These are phyloP conservation scores for Sporothrix luriei DNA, from an alignment of 2,329 filamentous ascomycete species.

Conservation along the genomic window DNA sequence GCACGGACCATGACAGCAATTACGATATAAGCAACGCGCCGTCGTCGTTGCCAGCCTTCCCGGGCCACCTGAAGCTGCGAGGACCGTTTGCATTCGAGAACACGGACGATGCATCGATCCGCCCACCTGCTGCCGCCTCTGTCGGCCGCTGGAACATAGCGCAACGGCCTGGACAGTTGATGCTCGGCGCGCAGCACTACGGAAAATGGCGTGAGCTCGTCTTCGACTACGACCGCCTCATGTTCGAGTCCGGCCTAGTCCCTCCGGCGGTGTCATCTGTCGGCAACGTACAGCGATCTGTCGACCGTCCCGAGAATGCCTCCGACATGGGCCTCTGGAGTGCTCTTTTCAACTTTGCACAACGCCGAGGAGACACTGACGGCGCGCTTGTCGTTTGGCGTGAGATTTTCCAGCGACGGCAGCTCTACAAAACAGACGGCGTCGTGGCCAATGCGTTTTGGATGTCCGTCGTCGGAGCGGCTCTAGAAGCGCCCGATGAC, in stretches of 20 bases:
- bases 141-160: neutral
- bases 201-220: slow-evolving; percentile 40
- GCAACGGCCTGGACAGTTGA: slow-evolving; percentile 8
- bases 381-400: slow-evolving; percentile 40
- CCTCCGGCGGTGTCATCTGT: neutral
- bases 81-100: slow-evolving; percentile 24
- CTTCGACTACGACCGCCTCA: slow-evolving; percentile 38
- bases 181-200: slow-evolving; percentile 35
- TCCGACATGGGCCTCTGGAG: slow-evolving; percentile 42
- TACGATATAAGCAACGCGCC: neutral
- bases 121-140: neutral
- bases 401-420: slow-evolving; percentile 37
- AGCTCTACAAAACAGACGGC: slow-evolving; percentile 38
- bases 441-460: slow-evolving; percentile 40
- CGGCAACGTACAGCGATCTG: slow-evolving; percentile 31
- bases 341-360: slow-evolving; percentile 42
- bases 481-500: slow-evolving; percentile 42
- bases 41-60: neutral
- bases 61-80: slow-evolving; percentile 33
- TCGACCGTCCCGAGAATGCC: slow-evolving; percentile 40
- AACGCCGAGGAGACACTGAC: slow-evolving; percentile 37
- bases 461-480: slow-evolving; percentile 42
- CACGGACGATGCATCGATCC: neutral
- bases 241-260: slow-evolving; percentile 38
- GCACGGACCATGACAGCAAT: neutral